Base-by-base conservation (phyloP, 1,284 basidiomycete species). In the Coniferiporia weirii region DNA sequence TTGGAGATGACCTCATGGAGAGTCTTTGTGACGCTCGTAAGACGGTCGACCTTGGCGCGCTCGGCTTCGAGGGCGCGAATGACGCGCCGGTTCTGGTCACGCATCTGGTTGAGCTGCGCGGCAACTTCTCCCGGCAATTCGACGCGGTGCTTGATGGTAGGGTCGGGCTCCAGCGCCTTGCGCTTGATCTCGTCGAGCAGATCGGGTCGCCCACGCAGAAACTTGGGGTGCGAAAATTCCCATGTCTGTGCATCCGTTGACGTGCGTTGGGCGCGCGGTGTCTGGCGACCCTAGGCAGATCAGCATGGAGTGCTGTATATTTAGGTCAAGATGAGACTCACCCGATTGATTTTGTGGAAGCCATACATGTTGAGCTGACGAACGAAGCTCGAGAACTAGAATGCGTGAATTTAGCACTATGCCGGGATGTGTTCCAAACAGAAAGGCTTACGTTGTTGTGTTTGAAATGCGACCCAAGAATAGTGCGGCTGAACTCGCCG, bases 301-400 rank as follows among this genome's bases (percentile, higher is more conserved):
- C 34, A 64, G 51, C 45, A 40, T 51, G 13, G 54, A 55, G 53
- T 17, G 56, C 60, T 43, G 59, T 48, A 35, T 22, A 13, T 48
- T 48, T 35, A 57, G 15, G 47, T 22, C 40, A 48, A 43, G 43
- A 35, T 59, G 40, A 57, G 48, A 71, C 76, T 66, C 58, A 89
- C 86, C 71, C 87, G 79, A 70, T 91, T 91, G 72, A 89, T 89
- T 74, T 91, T 91, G 73, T 90, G 88, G 71, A 89, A 89, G 54
- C 88, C 89, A 65, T 91, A 93, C 91, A 94, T 94, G 74, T 94
- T 94, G 56, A 94, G 79, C 69, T 94, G 92, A 56, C 91, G 84
- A 53, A 94, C 91, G 70, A 94, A 94, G 67, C 87, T 90, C 27
- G 89, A 91, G 71, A 93, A 94, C 88, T 94, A 66, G 22, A 52